Percentiles rank a stretch among this genome's conserved stretches.
Conservation (phyloP, 1,139 yeast species). For the Geotrichum bryndzae region DNA sequence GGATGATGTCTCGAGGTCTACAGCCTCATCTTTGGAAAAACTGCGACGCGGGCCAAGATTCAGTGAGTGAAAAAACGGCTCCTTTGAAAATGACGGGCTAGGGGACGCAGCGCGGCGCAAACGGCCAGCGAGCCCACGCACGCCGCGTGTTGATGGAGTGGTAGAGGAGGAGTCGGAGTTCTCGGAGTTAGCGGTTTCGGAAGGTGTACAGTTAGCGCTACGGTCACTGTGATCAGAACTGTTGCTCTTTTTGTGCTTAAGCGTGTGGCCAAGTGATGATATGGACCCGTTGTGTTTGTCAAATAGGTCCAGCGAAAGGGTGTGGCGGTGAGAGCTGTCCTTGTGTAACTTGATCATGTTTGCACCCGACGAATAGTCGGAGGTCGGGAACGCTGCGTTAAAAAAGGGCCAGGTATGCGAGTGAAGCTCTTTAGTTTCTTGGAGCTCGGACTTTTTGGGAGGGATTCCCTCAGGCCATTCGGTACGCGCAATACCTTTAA, state of each 20-base stretch:
- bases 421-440: constrained; percentile 60
- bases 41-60: constrained; percentile 7
- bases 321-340: neutral
- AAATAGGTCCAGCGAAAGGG: neutral
- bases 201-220: neutral
- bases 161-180: constrained; percentile 1
- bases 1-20: constrained; percentile 16
- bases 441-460: constrained; percentile 64
- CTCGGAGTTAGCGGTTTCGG: neutral
- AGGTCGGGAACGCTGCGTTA: constrained; percentile 39
- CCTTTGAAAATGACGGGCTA: constrained; percentile 7
- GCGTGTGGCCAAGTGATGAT: neutral
- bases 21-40: constrained; percentile 17
- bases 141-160: constrained; percentile 12
- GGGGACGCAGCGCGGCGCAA: constrained; percentile 20
- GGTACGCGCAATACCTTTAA: constrained; percentile 71
- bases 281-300: neutral
- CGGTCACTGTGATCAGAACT: neutral
- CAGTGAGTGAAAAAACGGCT: constrained; percentile 3
- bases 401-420: constrained; percentile 93
- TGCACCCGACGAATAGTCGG: constrained; percentile 42
- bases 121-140: constrained; percentile 15
- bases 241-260: neutral
- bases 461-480: constrained; percentile 99
- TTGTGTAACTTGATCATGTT: constrained; percentile 52